These are phyloP conservation scores for Aegilops bicornis DNA, from an alignment of 176 grass and related monocot genomes.

Conservation along the genomic window DNA sequence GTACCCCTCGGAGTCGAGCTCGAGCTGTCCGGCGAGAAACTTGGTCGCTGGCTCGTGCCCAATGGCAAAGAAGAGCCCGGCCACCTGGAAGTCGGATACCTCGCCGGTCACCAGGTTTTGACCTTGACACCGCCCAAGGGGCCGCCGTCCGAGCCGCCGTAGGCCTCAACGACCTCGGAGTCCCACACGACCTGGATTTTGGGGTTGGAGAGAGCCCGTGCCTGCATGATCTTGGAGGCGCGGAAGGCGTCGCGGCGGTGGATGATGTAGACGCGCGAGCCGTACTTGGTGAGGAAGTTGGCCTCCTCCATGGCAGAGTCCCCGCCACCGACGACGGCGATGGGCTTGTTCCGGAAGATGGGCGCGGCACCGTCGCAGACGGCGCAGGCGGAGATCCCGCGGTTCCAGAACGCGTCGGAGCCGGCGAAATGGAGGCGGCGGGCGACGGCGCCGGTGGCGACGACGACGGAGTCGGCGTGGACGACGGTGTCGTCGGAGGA, in stretches of 20 bases:
- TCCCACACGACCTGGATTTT: conserved; percentile 94
- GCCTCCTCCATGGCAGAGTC: conserved; percentile 99
- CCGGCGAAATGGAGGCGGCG: conserved; percentile 75
- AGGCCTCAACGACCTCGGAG: conserved; percentile 81
- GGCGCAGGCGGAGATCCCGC: conserved; percentile 95
- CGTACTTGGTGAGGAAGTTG: conserved; percentile 98
- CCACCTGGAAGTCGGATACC: conserved; percentile 58
- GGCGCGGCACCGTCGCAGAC: conserved; percentile 95
- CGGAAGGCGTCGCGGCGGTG: conserved; percentile 85
- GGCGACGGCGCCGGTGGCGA: conserved; percentile 86
- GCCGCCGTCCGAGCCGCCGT: conserved; percentile 35
- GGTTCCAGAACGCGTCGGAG: conserved; percentile 78
- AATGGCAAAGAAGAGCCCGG: conserved; percentile 93
- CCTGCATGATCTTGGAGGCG: conserved; percentile 99
- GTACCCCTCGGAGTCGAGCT: conserved; percentile 83
- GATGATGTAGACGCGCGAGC: conserved; percentile 85
- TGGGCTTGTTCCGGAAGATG: conserved; percentile 87
- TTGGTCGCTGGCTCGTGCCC: conserved; percentile 92
- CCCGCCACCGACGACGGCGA: conserved; percentile 83
- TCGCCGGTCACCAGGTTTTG: conserved; percentile 72
- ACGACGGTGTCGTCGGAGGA: conserved; percentile 61
- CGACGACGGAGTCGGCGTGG: conserved; percentile 66
- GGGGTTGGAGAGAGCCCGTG: conserved; percentile 71
- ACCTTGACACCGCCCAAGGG: conserved; percentile 74
- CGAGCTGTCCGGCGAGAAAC: conserved; percentile 85